phyloP scores from a whole-genome alignment of 441 rosid genomes.

The Biscutella laevigata region DNA sequence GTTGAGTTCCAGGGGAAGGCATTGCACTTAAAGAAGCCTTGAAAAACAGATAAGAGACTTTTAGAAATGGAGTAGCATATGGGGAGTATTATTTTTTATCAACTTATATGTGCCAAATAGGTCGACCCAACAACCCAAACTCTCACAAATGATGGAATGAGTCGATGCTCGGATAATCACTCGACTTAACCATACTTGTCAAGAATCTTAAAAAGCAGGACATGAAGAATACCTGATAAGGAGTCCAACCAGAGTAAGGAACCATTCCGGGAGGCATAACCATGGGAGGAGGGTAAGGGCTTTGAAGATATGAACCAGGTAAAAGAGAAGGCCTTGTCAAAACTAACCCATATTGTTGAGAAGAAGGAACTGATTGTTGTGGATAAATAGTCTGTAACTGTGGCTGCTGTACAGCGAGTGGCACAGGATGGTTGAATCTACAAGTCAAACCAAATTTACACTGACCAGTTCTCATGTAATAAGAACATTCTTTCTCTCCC shows the following conservation, averaged over 20 bases:
- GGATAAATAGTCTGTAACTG: slow-evolving; percentile 46
- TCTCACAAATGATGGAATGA: no score
- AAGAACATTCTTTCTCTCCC: slow-evolving; percentile 62
- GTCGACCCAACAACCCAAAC: no score
- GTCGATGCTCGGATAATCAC: no score
- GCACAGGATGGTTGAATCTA: slow-evolving; percentile 82
- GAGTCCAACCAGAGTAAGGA: slow-evolving; percentile 65
- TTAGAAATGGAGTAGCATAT: not conserved
- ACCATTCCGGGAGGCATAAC: slow-evolving; percentile 68
- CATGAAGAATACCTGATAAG: slow-evolving; percentile 47
- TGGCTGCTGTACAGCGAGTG: slow-evolving; percentile 37
- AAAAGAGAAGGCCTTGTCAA: slow-evolving; percentile 71
- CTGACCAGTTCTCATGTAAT: slow-evolving; percentile 81
- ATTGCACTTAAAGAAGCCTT: slow-evolving; percentile 57
- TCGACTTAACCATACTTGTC: no score
- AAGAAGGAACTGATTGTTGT: slow-evolving; percentile 39
- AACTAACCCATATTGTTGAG: slow-evolving; percentile 70
- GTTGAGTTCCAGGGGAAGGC: slow-evolving; percentile 57
- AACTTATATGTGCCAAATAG: no score
- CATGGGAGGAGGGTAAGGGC: slow-evolving; percentile 58
- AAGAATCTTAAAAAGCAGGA: not conserved
- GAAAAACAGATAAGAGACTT: not conserved
- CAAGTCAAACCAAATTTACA: slow-evolving; percentile 91
- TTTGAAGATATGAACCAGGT: slow-evolving; percentile 58
- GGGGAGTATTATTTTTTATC: no score